phyloP scores from a whole-genome alignment of 768 basidiomycete species.

The Leucosporidium yakuticum region DNA sequence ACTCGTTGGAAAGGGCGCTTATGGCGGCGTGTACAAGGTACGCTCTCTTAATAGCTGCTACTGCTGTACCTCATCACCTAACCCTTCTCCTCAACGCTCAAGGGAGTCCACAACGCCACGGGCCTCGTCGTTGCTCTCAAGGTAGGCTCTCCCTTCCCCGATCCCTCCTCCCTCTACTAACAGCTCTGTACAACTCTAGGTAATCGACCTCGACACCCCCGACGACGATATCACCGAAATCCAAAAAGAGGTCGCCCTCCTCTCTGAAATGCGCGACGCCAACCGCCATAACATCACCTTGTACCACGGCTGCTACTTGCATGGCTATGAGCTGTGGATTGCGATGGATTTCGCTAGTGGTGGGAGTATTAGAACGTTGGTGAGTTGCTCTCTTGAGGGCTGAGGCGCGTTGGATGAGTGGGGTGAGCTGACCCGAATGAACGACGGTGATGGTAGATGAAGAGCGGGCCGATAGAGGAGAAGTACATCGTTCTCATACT shows the following conservation, averaged over 20 bases:
- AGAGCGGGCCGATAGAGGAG: constrained; percentile 80
- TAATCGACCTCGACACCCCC: constrained; percentile 93
- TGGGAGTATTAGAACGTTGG: constrained; percentile 81
- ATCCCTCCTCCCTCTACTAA: not conserved
- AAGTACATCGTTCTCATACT: constrained; percentile 79
- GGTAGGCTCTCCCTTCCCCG: not conserved
- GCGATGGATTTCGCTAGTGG: constrained; percentile 97
- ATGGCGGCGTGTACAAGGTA: constrained; percentile 82
- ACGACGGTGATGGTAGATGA: no score
- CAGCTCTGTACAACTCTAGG: constrained; percentile 42
- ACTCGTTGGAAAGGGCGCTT: constrained; percentile 90
- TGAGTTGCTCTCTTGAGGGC: constrained; percentile 33
- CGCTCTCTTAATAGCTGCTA: not conserved
- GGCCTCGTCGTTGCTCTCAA: constrained; percentile 92
- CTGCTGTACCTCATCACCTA: not conserved
- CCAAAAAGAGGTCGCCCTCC: constrained; percentile 87
- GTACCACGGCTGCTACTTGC: constrained; percentile 93
- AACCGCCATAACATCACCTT: constrained; percentile 81
- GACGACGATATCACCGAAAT: constrained; percentile 97
- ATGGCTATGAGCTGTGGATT: constrained; percentile 96
- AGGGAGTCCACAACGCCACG: constrained; percentile 69
- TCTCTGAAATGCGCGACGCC: constrained; percentile 75
- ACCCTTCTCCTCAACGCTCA: no score
- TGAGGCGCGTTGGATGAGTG: not conserved
- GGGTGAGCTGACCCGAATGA: not conserved